Evolutionary conservation across 768 basidiomycete species (phyloP).

Genomic region (Russula foetens): DNA sequence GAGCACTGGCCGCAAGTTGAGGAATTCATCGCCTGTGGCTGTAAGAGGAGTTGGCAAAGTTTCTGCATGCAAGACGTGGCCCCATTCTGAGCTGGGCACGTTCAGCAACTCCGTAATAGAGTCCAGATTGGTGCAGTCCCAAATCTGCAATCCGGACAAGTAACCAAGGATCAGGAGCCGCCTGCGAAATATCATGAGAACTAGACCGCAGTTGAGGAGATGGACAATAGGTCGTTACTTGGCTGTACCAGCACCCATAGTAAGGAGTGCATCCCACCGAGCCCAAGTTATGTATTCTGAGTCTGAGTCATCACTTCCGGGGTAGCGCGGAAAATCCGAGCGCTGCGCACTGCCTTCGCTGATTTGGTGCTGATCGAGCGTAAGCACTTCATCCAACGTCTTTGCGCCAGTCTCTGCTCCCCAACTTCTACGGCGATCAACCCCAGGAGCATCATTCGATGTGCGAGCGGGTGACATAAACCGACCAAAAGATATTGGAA

Average conservation of each 20-base stretch:
- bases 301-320: slow-evolving; percentile 28
- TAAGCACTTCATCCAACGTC: slow-evolving; percentile 24
- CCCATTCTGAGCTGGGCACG: slow-evolving; percentile 32
- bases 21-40: slow-evolving; percentile 25
- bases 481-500: slow-evolving; percentile 40
- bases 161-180: slow-evolving; percentile 49
- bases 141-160: slow-evolving; percentile 44
- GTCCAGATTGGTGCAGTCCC: slow-evolving; percentile 51
- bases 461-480: slow-evolving; percentile 29
- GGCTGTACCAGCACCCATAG: slow-evolving; percentile 7
- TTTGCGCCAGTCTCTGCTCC: slow-evolving; percentile 8
- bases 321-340: slow-evolving; percentile 22
- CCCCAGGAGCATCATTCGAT: not conserved
- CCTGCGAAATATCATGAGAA: slow-evolving; percentile 22
- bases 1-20: slow-evolving; percentile 29
- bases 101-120: slow-evolving; percentile 48
- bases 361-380: slow-evolving; percentile 13
- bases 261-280: slow-evolving; percentile 33
- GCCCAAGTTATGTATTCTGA: slow-evolving; percentile 38
- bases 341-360: slow-evolving; percentile 9
- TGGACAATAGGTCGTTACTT: slow-evolving; percentile 14
- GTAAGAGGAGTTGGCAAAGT: slow-evolving; percentile 32
- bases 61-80: slow-evolving; percentile 31
- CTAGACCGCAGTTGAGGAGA: not conserved
- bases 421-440: slow-evolving; percentile 13